Evolutionary conservation across 2,329 filamentous ascomycete genomes (phyloP).

Genomic region (Purpureocillium takamizusanense): DNA sequence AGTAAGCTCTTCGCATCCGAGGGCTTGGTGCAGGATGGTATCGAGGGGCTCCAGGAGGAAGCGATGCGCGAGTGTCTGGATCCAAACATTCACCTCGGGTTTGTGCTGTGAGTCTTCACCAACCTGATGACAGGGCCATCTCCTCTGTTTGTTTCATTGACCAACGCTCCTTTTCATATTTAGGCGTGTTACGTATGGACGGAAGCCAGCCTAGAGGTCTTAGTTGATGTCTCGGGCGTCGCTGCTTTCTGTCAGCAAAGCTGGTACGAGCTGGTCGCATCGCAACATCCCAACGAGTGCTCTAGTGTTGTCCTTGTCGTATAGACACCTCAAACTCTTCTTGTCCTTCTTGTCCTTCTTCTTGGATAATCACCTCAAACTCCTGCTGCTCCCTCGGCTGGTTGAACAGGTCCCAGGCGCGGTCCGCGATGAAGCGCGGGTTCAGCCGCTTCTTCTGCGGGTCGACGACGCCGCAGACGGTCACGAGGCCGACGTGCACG

Average conservation of each 20-base stretch:
- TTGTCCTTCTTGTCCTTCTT: no score
- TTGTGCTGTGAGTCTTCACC: not conserved
- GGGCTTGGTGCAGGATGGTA: not conserved
- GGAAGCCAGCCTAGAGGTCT: not conserved
- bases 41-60: not conserved
- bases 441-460: constrained; percentile 7
- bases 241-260: no score
- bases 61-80: not conserved
- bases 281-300: no score
- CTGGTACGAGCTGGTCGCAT: no score
- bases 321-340: no score
- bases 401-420: constrained; percentile 9
- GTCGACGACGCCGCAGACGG: constrained; percentile 27
- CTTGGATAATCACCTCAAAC: no score
- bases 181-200: not conserved
- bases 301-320: no score
- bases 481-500: constrained; percentile 38
- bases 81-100: not conserved
- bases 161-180: not conserved
- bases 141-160: not conserved
- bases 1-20: not conserved
- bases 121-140: not conserved
- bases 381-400: constrained; percentile 3
- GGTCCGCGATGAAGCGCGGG: constrained; percentile 8
- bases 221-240: not conserved